phyloP scores from a whole-genome alignment of 441 rosid genomes.

The Gossypium schwendimanii region DNA sequence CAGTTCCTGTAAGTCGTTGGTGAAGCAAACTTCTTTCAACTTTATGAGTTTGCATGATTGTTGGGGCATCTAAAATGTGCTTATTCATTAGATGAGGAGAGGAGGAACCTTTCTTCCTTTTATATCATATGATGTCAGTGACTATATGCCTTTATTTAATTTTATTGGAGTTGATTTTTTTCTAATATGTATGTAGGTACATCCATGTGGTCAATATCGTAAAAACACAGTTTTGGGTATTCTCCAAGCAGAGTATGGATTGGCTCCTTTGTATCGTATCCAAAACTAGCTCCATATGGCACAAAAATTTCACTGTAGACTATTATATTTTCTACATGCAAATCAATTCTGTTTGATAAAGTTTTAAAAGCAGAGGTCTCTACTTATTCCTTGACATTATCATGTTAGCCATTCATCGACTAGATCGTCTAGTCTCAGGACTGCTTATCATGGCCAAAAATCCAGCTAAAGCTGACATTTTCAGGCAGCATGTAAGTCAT shows the following conservation, averaged over 20 bases:
- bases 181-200: conserved; percentile 46
- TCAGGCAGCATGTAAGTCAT: conserved; percentile 69
- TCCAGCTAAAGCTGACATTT: conserved; percentile 71
- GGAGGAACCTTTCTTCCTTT: background rate
- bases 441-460: conserved; percentile 85
- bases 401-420: conserved; percentile 61
- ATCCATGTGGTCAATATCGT: conserved; percentile 95
- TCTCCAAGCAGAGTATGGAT: conserved; percentile 81
- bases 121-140: background rate
- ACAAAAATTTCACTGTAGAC: conserved; percentile 6
- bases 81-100: background rate
- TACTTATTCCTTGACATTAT: conserved; percentile 35
- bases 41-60: background rate
- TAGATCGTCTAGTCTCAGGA: conserved; percentile 89
- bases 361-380: conserved; percentile 3
- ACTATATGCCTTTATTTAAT: conserved; percentile 2
- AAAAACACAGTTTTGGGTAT: conserved; percentile 92
- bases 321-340: background rate
- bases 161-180: conserved; percentile 9
- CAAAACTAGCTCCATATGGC: conserved; percentile 17
- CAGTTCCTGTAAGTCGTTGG: conserved; percentile 63
- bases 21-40: background rate
- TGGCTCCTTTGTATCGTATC: conserved; percentile 85
- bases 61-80: background rate
- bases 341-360: background rate